These are phyloP conservation scores for Leccinum subtestaceum DNA, from an alignment of 768 basidiomycete species.

Conservation along the genomic window DNA sequence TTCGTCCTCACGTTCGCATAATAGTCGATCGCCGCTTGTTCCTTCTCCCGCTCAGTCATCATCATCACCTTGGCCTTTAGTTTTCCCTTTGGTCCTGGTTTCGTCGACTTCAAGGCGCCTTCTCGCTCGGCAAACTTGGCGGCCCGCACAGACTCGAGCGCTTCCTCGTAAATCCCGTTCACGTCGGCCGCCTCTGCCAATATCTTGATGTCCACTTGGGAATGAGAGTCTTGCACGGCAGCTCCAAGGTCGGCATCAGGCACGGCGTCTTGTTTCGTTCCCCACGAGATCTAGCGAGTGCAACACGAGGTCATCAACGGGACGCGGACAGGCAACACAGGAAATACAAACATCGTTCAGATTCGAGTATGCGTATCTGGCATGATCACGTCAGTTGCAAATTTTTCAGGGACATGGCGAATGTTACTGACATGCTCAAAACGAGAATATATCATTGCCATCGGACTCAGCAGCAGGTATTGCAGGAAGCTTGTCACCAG, in stretches of 20 bases:
- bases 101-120: slow-evolving; percentile 5
- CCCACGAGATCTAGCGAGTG: slow-evolving; percentile 75
- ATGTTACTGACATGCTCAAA: slow-evolving; percentile 61
- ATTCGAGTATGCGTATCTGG: slow-evolving; percentile 81
- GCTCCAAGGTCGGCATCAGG: slow-evolving; percentile 78
- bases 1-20: slow-evolving; percentile 88
- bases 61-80: slow-evolving; percentile 23
- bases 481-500: slow-evolving; percentile 88
- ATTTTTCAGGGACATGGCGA: not conserved
- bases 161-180: slow-evolving; percentile 82
- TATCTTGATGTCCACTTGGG: slow-evolving; percentile 72
- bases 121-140: slow-evolving; percentile 39
- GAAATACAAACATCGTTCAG: slow-evolving; percentile 63
- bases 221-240: slow-evolving; percentile 66
- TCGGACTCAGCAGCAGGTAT: slow-evolving; percentile 84
- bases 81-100: slow-evolving; percentile 3
- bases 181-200: slow-evolving; percentile 78
- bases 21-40: slow-evolving; percentile 77
- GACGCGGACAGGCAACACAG: slow-evolving; percentile 11
- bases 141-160: slow-evolving; percentile 67
- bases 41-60: slow-evolving; percentile 58
- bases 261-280: slow-evolving; percentile 85
- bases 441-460: slow-evolving; percentile 71
- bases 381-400: slow-evolving; percentile 24
- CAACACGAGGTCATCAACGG: slow-evolving; percentile 2